Evolutionary conservation across 768 basidiomycete species (phyloP).

Genomic region (Leccinum subgranulosum): DNA sequence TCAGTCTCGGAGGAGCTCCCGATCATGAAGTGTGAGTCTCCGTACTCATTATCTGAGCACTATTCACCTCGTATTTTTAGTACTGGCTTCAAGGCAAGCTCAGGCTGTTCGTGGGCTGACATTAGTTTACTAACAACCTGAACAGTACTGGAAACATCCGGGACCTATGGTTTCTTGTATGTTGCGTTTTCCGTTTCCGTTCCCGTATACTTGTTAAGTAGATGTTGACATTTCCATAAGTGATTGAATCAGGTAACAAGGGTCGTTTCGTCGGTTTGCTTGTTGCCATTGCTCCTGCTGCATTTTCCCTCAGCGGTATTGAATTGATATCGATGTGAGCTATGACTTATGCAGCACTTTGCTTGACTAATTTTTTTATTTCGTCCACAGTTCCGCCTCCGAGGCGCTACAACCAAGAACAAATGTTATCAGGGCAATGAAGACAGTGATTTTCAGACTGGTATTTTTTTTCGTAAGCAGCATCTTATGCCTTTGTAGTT

Average conservation of each 20-base stretch:
- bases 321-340: slow-evolving; percentile 68
- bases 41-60: slow-evolving; percentile 28
- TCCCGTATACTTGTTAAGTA: background rate
- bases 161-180: slow-evolving; percentile 24
- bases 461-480: slow-evolving; percentile 30
- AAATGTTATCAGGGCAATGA: slow-evolving; percentile 74
- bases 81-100: slow-evolving; percentile 18
- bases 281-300: slow-evolving; percentile 25
- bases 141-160: slow-evolving; percentile 23
- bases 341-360: slow-evolving; percentile 11
- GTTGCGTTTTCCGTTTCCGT: background rate
- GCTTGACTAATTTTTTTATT: slow-evolving; percentile 5
- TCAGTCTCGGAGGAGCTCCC: slow-evolving; percentile 59
- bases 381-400: slow-evolving; percentile 56
- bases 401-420: slow-evolving; percentile 77
- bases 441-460: slow-evolving; percentile 79
- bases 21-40: slow-evolving; percentile 37
- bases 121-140: background rate
- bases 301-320: slow-evolving; percentile 78
- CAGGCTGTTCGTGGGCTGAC: background rate
- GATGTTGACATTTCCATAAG: slow-evolving; percentile 7
- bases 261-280: slow-evolving; percentile 23
- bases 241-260: slow-evolving; percentile 12
- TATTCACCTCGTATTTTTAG: slow-evolving; percentile 6
- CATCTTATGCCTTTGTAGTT: background rate